Conservation (phyloP, 495 filamentous ascomycete species). For the Talaromyces thailandensis region DNA sequence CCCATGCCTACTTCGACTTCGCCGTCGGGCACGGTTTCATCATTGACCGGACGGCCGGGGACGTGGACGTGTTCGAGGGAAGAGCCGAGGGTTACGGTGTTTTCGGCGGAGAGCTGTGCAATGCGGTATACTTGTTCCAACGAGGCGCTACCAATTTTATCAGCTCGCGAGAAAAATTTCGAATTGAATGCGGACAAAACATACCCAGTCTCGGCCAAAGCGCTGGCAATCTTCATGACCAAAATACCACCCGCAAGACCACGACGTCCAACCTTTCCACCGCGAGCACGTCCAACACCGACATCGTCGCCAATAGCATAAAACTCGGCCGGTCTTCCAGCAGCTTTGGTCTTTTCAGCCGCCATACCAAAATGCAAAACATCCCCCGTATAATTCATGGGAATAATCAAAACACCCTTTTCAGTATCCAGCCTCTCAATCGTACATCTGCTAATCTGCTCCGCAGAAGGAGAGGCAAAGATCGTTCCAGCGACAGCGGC, state of each 20-base stretch:
- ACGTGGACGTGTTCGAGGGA: slow-evolving; percentile 88
- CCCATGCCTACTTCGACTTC: slow-evolving; percentile 97
- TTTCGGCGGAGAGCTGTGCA: slow-evolving; percentile 61
- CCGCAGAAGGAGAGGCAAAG: slow-evolving; percentile 80
- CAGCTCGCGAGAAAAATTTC: slow-evolving; percentile 2
- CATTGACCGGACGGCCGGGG: slow-evolving; percentile 55
- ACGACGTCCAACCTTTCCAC: slow-evolving; percentile 84
- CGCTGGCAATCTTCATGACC: slow-evolving; percentile 82
- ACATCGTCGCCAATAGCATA: slow-evolving; percentile 94
- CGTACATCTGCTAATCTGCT: slow-evolving; percentile 75
- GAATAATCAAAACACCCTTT: slow-evolving; percentile 63
- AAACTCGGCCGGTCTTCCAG: slow-evolving; percentile 77
- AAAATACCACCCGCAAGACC: slow-evolving; percentile 88
- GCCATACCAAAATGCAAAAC: slow-evolving; percentile 93
- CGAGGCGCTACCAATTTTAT: slow-evolving; percentile 22
- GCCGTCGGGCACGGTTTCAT: slow-evolving; percentile 48
- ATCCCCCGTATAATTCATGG: slow-evolving; percentile 66
- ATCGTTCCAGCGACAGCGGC: slow-evolving; percentile 88
- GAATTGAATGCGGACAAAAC: slow-evolving; percentile 16
- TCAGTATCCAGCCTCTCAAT: slow-evolving; percentile 59
- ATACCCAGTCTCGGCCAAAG: slow-evolving; percentile 66
- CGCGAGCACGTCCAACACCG: slow-evolving; percentile 72
- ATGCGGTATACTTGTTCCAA: slow-evolving; percentile 62
- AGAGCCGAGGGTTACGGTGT: slow-evolving; percentile 79
- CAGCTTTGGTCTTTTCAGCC: slow-evolving; percentile 82